A percentile compares a stretch with the other conserved stretches of the same genome.
Evolutionary conservation across 441 rosid species (phyloP).

Genomic region (Syzygium syzygioides): DNA sequence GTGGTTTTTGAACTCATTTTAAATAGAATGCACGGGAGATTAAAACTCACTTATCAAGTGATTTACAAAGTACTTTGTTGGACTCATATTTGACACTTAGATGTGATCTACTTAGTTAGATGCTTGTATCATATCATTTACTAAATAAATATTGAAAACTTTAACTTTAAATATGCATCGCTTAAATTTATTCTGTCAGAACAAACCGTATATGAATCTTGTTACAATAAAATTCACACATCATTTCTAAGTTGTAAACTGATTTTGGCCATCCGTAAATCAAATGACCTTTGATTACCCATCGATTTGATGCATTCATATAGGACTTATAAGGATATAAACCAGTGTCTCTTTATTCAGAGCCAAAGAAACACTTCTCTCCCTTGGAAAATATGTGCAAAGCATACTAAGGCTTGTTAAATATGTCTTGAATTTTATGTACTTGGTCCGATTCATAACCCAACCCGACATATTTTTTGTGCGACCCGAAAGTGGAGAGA

Average conservation of each 20-base stretch:
- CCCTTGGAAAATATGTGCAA: background rate
- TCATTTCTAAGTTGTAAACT: too few species aligned
- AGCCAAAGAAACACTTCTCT: background rate
- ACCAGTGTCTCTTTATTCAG: background rate
- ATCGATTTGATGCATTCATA: background rate
- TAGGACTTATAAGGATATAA: background rate
- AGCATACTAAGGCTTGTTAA: background rate
- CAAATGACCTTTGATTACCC: background rate
- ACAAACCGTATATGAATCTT: too few species aligned
- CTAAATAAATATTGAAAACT: background rate
- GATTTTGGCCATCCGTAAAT: background rate
- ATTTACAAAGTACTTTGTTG: background rate
- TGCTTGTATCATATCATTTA: background rate
- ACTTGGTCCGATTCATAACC: too few species aligned
- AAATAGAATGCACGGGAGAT: background rate
- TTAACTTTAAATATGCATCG: background rate
- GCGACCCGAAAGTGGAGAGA: too few species aligned
- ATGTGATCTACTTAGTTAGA: too few species aligned
- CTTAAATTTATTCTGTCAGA: too few species aligned
- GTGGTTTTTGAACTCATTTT: background rate
- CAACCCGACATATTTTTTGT: too few species aligned
- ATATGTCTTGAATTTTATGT: too few species aligned
- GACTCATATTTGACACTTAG: background rate
- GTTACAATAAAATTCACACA: too few species aligned
- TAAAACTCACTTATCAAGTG: background rate